phyloP scores from a whole-genome alignment of 441 rosid species.

The Brassica hybrid region DNA sequence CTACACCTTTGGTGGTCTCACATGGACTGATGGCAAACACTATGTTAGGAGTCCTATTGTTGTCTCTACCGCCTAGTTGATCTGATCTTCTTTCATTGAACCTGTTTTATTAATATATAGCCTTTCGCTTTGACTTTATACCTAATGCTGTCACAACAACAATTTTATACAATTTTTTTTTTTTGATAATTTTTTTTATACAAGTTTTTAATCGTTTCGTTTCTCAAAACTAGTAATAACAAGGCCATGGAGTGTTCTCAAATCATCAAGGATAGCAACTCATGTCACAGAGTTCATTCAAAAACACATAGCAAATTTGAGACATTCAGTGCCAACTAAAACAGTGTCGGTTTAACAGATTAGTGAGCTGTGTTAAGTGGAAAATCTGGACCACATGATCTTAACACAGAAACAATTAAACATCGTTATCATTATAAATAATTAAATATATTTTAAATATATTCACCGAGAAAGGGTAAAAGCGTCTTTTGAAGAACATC shows the following conservation, averaged over 20 bases:
- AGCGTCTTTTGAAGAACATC: constrained; percentile 10
- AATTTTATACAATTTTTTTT: too few relatives aligned
- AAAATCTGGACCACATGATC: constrained; percentile 21
- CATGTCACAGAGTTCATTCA: background rate
- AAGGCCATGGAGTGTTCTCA: background rate
- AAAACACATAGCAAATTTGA: too few relatives aligned
- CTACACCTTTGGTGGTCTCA: constrained; percentile 19
- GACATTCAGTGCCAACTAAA: background rate
- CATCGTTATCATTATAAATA: background rate
- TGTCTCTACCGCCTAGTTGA: constrained; percentile 11
- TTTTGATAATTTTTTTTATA: too few relatives aligned
- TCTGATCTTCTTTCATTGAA: background rate
- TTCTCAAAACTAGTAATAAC: background rate
- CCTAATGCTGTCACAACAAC: too few relatives aligned
- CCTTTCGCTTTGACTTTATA: background rate
- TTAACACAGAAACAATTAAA: background rate
- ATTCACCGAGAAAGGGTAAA: constrained; percentile 22
- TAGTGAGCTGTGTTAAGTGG: constrained; percentile 21
- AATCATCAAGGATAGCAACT: background rate
- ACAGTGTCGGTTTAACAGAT: constrained; percentile 4
- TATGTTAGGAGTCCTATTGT: constrained; percentile 27
- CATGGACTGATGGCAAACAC: constrained; percentile 24
- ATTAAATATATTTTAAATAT: too few relatives aligned
- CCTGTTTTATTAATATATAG: background rate
- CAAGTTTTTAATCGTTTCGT: background rate